Base-by-base conservation (phyloP, 2,329 filamentous ascomycete genomes). In the Ceratocystis eucalypticola region DNA sequence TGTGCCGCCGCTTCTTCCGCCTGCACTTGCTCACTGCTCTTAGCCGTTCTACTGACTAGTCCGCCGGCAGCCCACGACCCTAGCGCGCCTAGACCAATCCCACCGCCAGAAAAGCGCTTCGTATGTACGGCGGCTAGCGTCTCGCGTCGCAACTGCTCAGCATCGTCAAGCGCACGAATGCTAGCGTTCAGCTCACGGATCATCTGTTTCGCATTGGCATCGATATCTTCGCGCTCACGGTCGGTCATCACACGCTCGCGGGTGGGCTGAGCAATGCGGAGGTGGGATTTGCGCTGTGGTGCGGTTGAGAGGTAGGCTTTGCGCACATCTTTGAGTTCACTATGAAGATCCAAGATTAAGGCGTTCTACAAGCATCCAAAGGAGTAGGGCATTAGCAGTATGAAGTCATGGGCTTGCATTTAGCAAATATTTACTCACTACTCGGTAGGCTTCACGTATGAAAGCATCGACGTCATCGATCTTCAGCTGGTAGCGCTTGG, bases 391-490 rank as follows among this genome's bases (percentile, higher is more conserved):
- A n/a, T 59, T 37, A 59, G 55, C 28, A 28, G 10, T 17, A 5
- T 15, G 22, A 5, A 59, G 28, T 12, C 5, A 41, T 28, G 48
- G 15, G 8, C 30, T 17, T 12, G 22, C 5, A 25, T 1, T 15
- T 15, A 59, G 37, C 57, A 44, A 53, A 65, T 17, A 70, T 71
- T 69, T 63, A 75, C 82, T 72, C 78, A 95, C 92, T 75, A 97
- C 96, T 74, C 88, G 85, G 77, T 96, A 94, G 65, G 94, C 94
- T 77, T 97, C 93, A 73, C 93, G 91, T 44, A 97, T 79, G 74
- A 97, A 99, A 72, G 88, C 88, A 74, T 96, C 89, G 63, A 94
- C 82, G 71, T 76, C 80, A 70, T 82, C 78, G 62, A 79, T 71
- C 66, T 74, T 78, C 69, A 79, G 79, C 69, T 73, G 71, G 59